Evolutionary conservation across 176 grass and related monocot species (phyloP).

Genomic region (Zea luxurians): DNA sequence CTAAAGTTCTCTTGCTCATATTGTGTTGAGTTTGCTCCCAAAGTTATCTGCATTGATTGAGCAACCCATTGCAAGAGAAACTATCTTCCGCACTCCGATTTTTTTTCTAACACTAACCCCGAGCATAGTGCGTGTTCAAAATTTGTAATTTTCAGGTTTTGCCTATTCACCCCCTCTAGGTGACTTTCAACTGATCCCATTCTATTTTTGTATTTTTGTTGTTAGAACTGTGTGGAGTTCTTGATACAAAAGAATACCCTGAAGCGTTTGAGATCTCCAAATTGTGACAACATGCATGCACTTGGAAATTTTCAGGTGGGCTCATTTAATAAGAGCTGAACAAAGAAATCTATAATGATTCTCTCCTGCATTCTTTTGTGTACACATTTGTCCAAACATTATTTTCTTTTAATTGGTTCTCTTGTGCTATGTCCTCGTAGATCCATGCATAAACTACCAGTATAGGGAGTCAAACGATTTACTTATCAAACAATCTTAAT

Average conservation of each 20-base stretch:
- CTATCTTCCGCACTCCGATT: too few relatives aligned
- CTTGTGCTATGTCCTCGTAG: background rate
- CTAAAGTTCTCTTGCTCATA: too few relatives aligned
- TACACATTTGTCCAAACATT: slow-evolving; percentile 14
- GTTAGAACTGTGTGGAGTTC: slow-evolving; percentile 71
- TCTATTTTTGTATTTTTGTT: slow-evolving; percentile 33
- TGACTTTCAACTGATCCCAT: background rate
- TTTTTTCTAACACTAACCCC: too few relatives aligned
- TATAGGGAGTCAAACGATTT: too few relatives aligned
- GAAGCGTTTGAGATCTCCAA: slow-evolving; percentile 67
- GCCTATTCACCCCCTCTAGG: too few relatives aligned
- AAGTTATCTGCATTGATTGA: too few relatives aligned
- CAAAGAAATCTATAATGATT: slow-evolving; percentile 13
- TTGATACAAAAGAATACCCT: slow-evolving; percentile 91
- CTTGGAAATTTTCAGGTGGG: slow-evolving; percentile 67
- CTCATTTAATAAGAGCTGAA: slow-evolving; percentile 21
- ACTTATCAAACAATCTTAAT: too few relatives aligned
- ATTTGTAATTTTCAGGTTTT: too few relatives aligned
- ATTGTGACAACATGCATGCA: slow-evolving; percentile 43
- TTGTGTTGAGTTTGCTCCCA: too few relatives aligned
- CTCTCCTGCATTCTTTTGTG: slow-evolving; percentile 7
- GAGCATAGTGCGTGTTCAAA: too few relatives aligned
- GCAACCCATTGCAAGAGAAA: too few relatives aligned
- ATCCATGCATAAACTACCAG: too few relatives aligned
- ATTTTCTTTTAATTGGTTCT: slow-evolving; percentile 20